Percentiles rank a stretch among this genome's conserved stretches.
Conservation (phyloP, 2,329 filamentous ascomycete species). For the Stagonosporopsis rhizophila region DNA sequence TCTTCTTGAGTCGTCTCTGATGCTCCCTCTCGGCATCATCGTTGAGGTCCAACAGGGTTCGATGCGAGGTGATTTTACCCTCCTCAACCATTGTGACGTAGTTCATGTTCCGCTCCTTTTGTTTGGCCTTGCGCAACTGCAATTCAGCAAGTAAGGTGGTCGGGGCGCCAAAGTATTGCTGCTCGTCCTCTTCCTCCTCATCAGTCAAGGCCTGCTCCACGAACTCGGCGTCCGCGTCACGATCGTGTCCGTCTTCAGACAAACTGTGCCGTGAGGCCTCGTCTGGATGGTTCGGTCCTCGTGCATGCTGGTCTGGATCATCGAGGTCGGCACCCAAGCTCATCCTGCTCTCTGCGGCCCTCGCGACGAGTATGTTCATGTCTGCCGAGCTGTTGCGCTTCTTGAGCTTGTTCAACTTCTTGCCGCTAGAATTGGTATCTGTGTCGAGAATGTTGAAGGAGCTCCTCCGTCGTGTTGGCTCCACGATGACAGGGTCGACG, state of each 20-base stretch:
- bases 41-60: constrained; percentile 88
- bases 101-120: constrained; percentile 78
- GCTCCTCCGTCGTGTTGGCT: constrained; percentile 45
- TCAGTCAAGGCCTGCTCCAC: constrained; percentile 29
- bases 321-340: constrained; percentile 46
- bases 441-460: constrained; percentile 49
- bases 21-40: constrained; percentile 86
- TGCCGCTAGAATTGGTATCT: constrained; percentile 47
- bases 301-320: constrained; percentile 39
- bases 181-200: constrained; percentile 55
- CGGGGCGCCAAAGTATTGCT: constrained; percentile 71
- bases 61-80: constrained; percentile 72
- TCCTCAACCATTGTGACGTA: constrained; percentile 69
- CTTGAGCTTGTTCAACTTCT: constrained; percentile 50
- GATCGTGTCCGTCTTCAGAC: constrained; percentile 50
- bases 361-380: constrained; percentile 44
- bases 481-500: constrained; percentile 26
- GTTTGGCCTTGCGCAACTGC: constrained; percentile 87
- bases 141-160: constrained; percentile 93
- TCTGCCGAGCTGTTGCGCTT: constrained; percentile 51
- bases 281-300: constrained; percentile 46
- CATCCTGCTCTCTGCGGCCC: constrained; percentile 46
- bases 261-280: constrained; percentile 17
- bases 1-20: constrained; percentile 74
- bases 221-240: constrained; percentile 27